Conservation (phyloP, 257 asterid genomes). For the Rubia yunnanensis region DNA sequence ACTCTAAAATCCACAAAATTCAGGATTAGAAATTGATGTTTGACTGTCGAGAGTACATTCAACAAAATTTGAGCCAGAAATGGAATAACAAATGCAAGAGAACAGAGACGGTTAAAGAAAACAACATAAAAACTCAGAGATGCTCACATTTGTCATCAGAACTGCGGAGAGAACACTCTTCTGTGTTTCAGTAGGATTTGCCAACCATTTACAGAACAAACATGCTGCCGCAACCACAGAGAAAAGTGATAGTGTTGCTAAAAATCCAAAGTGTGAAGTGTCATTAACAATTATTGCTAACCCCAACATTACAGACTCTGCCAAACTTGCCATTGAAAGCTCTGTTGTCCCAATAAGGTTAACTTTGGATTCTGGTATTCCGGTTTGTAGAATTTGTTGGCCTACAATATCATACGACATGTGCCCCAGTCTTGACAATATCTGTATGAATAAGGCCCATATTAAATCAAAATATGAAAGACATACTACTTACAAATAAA, state of each 20-base stretch:
- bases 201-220: constrained; percentile 78
- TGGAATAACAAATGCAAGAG: background rate
- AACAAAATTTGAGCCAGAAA: background rate
- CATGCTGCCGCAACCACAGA: constrained; percentile 81
- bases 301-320: constrained; percentile 84
- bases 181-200: constrained; percentile 66
- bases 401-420: constrained; percentile 90
- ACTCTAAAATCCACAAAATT: background rate
- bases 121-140: background rate
- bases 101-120: background rate
- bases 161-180: constrained; percentile 50
- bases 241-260: constrained; percentile 65
- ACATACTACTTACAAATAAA: background rate
- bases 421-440: constrained; percentile 84
- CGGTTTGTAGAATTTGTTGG: constrained; percentile 88
- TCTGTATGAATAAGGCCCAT: constrained; percentile 30
- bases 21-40: background rate
- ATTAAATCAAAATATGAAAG: background rate
- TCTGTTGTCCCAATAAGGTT: constrained; percentile 93
- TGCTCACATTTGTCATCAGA: constrained; percentile 40
- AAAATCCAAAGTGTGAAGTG: constrained; percentile 64
- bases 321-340: constrained; percentile 84
- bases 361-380: constrained; percentile 90
- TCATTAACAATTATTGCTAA: constrained; percentile 80
- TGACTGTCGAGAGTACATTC: background rate